A percentile compares a stretch with the other conserved stretches of the same genome.
Evolutionary conservation across 345 rosid genomes (phyloP).

Genomic region (Aquilaria yunnanensis): DNA sequence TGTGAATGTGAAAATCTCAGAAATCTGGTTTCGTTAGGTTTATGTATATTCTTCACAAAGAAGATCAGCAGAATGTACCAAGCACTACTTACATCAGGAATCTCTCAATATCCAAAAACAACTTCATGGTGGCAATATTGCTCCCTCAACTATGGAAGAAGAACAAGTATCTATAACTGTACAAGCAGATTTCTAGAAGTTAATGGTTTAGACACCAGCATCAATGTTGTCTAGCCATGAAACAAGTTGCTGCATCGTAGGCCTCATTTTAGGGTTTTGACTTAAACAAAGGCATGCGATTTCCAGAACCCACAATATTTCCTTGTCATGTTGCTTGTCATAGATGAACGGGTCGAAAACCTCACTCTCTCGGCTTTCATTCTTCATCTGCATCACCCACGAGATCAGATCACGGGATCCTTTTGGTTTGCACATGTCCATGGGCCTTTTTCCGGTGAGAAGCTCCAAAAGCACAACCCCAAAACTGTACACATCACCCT

Average conservation of each 20-base stretch:
- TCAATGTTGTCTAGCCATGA: conserved; percentile 51
- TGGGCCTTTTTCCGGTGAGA: conserved; percentile 74
- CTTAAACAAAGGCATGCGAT: conserved; percentile 65
- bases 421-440: conserved; percentile 78
- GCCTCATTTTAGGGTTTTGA: conserved; percentile 58
- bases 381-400: conserved; percentile 60
- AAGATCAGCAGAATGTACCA: conserved; percentile 12
- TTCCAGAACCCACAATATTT: conserved; percentile 53
- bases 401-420: conserved; percentile 64
- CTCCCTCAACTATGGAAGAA: neutral
- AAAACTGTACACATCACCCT: conserved; percentile 82
- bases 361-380: conserved; percentile 55
- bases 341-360: conserved; percentile 58
- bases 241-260: conserved; percentile 58
- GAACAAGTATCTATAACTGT: conserved; percentile 9
- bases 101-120: neutral
- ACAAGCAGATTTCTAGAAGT: conserved; percentile 10
- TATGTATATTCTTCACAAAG: conserved; percentile 5
- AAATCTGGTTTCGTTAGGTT: conserved; percentile 11
- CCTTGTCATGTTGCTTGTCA: conserved; percentile 53
- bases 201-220: conserved; percentile 14
- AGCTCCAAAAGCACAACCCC: conserved; percentile 94
- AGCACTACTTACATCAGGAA: conserved; percentile 25
- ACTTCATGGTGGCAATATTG: neutral
- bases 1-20: conserved; percentile 12